Evolutionary conservation across 352 stramenopile species (phyloP), one percentile per base, ranked within the genome.

Genomic region (Achlya hypogyna): DNA sequence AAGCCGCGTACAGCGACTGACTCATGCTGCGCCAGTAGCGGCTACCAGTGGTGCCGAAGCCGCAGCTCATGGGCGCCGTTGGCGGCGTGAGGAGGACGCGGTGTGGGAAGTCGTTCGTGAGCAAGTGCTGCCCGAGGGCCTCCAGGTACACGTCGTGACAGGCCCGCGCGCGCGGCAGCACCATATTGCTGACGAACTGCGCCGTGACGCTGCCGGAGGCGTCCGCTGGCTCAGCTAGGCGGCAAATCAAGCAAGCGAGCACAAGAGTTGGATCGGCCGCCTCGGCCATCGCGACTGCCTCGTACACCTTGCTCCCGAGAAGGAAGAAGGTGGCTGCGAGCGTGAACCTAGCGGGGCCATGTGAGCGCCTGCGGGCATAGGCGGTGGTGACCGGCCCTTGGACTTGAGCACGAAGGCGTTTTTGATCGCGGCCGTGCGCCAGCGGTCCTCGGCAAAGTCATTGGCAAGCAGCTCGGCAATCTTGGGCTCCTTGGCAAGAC

Each of bases 351-450:
- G 18, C 25, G 8, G 16, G 6, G 25, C 29, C 38, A 31, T 38
- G 27, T 12, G 8, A 53, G 35, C n/a, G 28, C 23, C 12, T 34
- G n/a, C 22, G 18, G 4, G 5, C 2, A 1, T 38, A 18, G 2
- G 43, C 23, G 12, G 4, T 4, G 12, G 23, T 75, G 45, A 93
- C 16, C 84, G 83, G 23, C 89, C 82, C 65, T 96, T 95, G 18
- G 79, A 79, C 63, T 95, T 93, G 20, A 96, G 68, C 34, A 93
- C 86, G 63, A 90, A 95, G 0, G 88, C 88, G 51, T 96, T 96
- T 71, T 96, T 96, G n/a, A 95, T 83, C 16, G 88, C 87, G 10
- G 85, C 86, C 51, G 87, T 92, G 53, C 88, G 86, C 88, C 87
- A 96, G 35, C 85, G 80, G 29, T 76, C 56, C 22, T 96, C 84